A percentile compares a stretch with the other conserved stretches of the same genome.
phyloP scores from a whole-genome alignment of 352 stramenopile genomes.

The Pythium phragmiticola region DNA sequence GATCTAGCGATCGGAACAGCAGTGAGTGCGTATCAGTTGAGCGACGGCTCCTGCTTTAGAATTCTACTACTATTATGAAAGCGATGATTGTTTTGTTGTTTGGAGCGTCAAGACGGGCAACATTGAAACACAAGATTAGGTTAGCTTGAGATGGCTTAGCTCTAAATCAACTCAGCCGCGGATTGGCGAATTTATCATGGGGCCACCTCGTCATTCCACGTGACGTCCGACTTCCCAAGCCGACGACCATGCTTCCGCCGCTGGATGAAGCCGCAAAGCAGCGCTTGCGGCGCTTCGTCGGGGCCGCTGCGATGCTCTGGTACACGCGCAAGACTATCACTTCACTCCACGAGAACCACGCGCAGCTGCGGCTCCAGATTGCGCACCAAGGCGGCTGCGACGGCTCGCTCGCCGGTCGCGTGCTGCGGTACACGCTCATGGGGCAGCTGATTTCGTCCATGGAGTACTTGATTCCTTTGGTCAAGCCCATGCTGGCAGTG shows the following conservation, averaged over 20 bases:
- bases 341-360: conserved; percentile 27
- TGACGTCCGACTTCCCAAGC: no score
- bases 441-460: conserved; percentile 49
- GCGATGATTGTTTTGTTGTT: no score
- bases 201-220: no score
- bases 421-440: conserved; percentile 46
- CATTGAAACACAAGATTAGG: no score
- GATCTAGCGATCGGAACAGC: conserved; percentile 47
- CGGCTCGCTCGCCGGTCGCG: conserved; percentile 3
- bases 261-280: conserved; percentile 12
- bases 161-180: no score
- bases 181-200: no score
- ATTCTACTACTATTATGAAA: no score
- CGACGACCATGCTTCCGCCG: conserved; percentile 17
- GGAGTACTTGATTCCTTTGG: conserved; percentile 54
- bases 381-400: conserved; percentile 8
- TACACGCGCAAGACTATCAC: conserved; percentile 32
- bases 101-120: no score
- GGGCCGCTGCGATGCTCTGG: conserved; percentile 14
- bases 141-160: no score
- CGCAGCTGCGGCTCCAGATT: conserved; percentile 25
- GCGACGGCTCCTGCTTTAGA: no score
- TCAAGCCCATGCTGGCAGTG: conserved; percentile 47
- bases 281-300: conserved; percentile 27
- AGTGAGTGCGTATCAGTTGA: neutral